Percentiles rank a stretch among this genome's conserved stretches.
Conservation (phyloP, 1,284 basidiomycete genomes). For the Apiotrichum mycotoxinovorans region DNA sequence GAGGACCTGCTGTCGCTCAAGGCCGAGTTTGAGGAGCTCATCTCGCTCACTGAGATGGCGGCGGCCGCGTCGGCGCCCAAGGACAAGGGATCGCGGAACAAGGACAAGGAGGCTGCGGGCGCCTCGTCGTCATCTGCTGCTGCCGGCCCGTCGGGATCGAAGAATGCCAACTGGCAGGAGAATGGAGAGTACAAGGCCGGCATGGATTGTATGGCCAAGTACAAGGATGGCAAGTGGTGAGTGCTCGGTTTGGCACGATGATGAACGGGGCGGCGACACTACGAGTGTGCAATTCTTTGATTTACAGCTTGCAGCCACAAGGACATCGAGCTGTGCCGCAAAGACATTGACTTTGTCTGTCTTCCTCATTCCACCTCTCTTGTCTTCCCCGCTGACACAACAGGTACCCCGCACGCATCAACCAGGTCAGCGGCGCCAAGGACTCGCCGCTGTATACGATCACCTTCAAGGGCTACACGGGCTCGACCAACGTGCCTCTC, state of each 20-base stretch:
- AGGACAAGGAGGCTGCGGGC: conserved; percentile 10
- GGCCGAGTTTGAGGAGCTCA: conserved; percentile 82
- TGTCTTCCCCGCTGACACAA: conserved; percentile 5
- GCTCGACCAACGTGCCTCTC: conserved; percentile 81
- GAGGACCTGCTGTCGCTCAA: conserved; percentile 65
- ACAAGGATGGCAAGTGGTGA: conserved; percentile 74
- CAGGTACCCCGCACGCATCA: conserved; percentile 84
- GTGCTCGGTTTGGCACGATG: not conserved
- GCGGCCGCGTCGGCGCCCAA: conserved; percentile 17
- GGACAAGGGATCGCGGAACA: not conserved
- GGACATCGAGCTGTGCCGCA: too few relatives aligned
- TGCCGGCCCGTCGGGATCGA: not conserved
- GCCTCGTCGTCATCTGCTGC: not conserved
- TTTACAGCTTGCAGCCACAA: too few relatives aligned
- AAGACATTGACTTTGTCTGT: too few relatives aligned
- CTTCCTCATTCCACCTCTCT: too few relatives aligned
- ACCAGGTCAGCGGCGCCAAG: conserved; percentile 76
- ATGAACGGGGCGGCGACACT: too few relatives aligned
- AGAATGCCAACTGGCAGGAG: conserved; percentile 34
- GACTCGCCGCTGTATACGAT: conserved; percentile 87
- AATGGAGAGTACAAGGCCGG: conserved; percentile 60
- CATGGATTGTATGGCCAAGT: conserved; percentile 88
- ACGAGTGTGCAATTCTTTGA: too few relatives aligned
- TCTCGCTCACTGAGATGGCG: conserved; percentile 74
- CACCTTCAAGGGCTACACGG: conserved; percentile 91